Conservation (phyloP, 345 rosid genomes). For the Populus simonii region DNA sequence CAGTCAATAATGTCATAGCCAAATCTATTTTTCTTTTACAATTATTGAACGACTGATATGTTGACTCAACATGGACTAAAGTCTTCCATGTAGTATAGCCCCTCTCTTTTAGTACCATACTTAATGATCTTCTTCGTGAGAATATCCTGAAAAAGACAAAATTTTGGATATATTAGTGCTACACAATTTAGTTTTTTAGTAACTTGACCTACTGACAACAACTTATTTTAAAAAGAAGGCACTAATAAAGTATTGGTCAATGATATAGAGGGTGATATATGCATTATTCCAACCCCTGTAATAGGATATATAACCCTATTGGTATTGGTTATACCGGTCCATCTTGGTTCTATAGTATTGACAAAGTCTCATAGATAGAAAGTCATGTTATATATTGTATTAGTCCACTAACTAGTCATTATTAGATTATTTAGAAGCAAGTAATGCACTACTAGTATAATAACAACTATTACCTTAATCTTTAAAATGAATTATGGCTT, state of each 20-base stretch:
- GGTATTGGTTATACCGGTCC: neutral
- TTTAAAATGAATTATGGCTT: too few relatives aligned
- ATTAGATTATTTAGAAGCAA: too few relatives aligned
- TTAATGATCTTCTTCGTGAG: too few relatives aligned
- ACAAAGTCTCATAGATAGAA: neutral
- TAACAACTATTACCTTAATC: too few relatives aligned
- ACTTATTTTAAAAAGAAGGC: neutral
- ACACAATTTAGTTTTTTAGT: neutral
- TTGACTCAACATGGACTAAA: neutral
- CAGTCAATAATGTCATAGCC: neutral
- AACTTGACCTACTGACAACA: neutral
- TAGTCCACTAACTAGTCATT: neutral
- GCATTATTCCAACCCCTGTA: neutral
- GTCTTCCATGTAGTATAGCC: neutral
- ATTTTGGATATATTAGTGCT: neutral
- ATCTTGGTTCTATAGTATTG: neutral
- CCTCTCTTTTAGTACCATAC: neutral
- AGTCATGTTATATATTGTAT: neutral
- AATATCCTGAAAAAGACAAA: neutral
- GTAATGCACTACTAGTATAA: too few relatives aligned
- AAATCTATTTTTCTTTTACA: neutral
- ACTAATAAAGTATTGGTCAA: neutral
- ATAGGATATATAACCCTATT: neutral
- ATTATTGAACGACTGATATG: neutral
- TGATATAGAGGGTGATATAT: neutral